Conservation (phyloP, 345 rosid genomes). For the Tarenaya hassleriana region DNA sequence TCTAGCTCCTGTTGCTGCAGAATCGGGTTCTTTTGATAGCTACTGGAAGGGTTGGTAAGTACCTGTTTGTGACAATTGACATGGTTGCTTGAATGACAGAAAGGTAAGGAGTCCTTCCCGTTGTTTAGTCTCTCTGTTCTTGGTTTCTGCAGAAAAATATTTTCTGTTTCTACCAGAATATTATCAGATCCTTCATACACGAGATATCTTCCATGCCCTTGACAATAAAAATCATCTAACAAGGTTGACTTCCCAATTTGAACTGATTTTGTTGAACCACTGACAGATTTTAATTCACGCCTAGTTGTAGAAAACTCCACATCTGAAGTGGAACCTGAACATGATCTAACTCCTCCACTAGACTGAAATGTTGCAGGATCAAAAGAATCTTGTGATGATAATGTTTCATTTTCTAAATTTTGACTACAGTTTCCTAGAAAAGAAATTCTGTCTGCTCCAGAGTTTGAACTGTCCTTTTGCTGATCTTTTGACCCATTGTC, state of each 20-base stretch:
- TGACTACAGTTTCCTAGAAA: conserved; percentile 36
- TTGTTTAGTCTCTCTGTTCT: conserved; percentile 24
- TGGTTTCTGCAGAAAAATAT: conserved; percentile 29
- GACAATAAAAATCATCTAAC: conserved; percentile 36
- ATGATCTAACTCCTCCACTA: conserved; percentile 42
- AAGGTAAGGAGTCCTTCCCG: conserved; percentile 27
- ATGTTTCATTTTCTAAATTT: conserved; percentile 53
- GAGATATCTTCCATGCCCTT: conserved; percentile 27
- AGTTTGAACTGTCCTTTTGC: conserved; percentile 29
- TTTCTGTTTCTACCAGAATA: conserved; percentile 26
- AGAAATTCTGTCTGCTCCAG: conserved; percentile 38
- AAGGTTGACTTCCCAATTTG: conserved; percentile 29
- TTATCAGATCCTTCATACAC: conserved; percentile 25
- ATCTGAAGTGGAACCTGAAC: conserved; percentile 60
- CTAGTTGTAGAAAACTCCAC: conserved; percentile 45
- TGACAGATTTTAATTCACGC: conserved; percentile 32
- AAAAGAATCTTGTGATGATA: conserved; percentile 69
- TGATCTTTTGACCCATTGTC: conserved; percentile 33
- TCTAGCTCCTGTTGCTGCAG: conserved; percentile 28
- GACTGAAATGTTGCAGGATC: conserved; percentile 42
- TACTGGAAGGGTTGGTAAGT: conserved; percentile 26
- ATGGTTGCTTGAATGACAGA: conserved; percentile 30
- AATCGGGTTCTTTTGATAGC: conserved; percentile 25
- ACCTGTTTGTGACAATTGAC: conserved; percentile 20
- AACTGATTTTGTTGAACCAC: conserved; percentile 28